Conservation (phyloP, 805 yeast genomes). For the Maudiozyma barnettii region DNA sequence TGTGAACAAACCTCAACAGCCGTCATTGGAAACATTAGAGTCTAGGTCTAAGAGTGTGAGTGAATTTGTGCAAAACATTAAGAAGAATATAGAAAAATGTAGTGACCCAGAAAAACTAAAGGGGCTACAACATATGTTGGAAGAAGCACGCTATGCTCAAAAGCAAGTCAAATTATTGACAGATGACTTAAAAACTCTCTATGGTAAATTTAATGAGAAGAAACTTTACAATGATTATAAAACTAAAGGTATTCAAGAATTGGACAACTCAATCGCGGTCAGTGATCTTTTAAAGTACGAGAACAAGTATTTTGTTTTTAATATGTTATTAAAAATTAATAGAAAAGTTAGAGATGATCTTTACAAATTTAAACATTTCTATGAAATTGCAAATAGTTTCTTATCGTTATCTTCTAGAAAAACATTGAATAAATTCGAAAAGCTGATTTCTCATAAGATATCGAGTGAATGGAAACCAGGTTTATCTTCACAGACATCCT, state of each 20-base stretch:
- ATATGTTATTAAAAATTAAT: conserved; percentile 73
- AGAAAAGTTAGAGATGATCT: conserved; percentile 54
- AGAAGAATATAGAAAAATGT: conserved; percentile 25
- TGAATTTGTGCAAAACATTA: conserved; percentile 41
- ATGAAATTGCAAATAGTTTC: conserved; percentile 37
- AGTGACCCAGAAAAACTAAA: conserved; percentile 12
- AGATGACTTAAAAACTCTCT: conserved; percentile 15
- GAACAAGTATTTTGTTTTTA: conserved; percentile 66
- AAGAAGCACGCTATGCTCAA: conserved; percentile 9
- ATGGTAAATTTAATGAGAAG: conserved; percentile 2
- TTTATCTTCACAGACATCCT: neutral
- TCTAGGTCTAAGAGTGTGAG: conserved; percentile 15
- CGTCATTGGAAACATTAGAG: conserved; percentile 15
- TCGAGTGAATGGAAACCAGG: conserved; percentile 6
- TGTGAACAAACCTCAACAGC: conserved; percentile 21
- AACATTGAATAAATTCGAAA: conserved; percentile 42
- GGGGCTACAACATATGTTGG: conserved; percentile 9
- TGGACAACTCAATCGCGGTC: conserved; percentile 3
- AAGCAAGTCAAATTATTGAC: conserved; percentile 12
- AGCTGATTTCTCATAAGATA: conserved; percentile 32
- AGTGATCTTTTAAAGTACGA: conserved; percentile 10
- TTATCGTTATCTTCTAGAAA: conserved; percentile 37
- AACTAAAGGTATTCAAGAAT: conserved; percentile 16
- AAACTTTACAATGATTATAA: conserved; percentile 3
- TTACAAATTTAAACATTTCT: conserved; percentile 46